Evolutionary conservation across 306 rosid genomes (phyloP).

Genomic region (Citrullus mucosospermus): DNA sequence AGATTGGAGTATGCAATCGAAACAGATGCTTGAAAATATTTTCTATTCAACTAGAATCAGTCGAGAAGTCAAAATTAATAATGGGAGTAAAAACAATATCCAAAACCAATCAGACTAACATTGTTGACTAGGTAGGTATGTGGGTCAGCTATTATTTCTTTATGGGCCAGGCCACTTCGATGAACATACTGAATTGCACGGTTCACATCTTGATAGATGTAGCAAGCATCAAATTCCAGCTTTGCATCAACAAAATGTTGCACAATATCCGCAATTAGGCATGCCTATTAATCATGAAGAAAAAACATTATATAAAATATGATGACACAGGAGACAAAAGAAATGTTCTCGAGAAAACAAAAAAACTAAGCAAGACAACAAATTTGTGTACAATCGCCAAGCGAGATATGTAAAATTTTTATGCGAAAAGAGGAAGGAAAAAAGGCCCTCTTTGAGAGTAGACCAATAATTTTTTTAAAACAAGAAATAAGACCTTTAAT

Average conservation of each 20-base stretch:
- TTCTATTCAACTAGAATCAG: no score
- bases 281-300: conserved; percentile 51
- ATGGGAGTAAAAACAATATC: background rate
- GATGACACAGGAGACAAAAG: conserved; percentile 8
- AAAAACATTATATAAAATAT: conserved; percentile 8
- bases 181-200: conserved; percentile 89
- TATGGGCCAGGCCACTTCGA: conserved; percentile 75
- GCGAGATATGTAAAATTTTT: background rate
- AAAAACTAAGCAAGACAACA: background rate
- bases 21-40: no score
- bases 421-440: background rate
- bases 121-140: conserved; percentile 65
- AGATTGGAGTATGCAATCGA: no score
- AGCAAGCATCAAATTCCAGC: conserved; percentile 83
- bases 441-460: background rate
- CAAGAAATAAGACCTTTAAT: background rate
- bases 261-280: conserved; percentile 94
- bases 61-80: background rate
- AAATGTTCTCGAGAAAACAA: background rate
- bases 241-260: conserved; percentile 87
- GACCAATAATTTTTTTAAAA: background rate
- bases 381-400: background rate
- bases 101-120: conserved; percentile 33
- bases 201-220: conserved; percentile 80
- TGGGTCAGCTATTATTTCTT: conserved; percentile 67